Conservation (phyloP, 164 flowering plant species). For the Nymphaea colorata region DNA sequence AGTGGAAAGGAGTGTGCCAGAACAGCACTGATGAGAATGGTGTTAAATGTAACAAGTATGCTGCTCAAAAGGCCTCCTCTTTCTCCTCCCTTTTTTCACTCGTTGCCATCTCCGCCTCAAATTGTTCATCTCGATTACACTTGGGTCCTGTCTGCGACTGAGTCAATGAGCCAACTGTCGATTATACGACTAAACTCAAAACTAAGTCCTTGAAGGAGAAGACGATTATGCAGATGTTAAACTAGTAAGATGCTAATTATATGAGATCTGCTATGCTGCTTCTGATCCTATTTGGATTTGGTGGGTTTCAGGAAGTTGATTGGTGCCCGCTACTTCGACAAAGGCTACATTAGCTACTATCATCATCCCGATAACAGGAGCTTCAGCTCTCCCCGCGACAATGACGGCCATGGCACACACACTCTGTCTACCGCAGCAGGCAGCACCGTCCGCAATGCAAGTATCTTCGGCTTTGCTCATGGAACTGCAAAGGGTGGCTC, state of each 20-base stretch:
- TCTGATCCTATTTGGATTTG: too few relatives aligned
- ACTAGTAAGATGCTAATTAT: too few relatives aligned
- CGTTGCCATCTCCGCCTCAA: too few relatives aligned
- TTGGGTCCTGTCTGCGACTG: too few relatives aligned
- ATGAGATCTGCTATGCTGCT: too few relatives aligned
- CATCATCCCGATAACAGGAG: background rate
- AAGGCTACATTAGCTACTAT: background rate
- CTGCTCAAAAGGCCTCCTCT: background rate
- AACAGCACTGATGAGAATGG: background rate
- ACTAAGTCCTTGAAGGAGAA: too few relatives aligned
- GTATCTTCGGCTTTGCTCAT: constrained; percentile 3
- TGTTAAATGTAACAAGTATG: constrained; percentile 1
- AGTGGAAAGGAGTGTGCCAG: background rate
- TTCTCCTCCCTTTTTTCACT: too few relatives aligned
- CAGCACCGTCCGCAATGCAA: constrained; percentile 6
- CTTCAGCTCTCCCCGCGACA: constrained; percentile 7
- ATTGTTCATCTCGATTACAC: background rate
- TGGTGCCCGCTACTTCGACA: constrained; percentile 12
- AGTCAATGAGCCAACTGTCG: too few relatives aligned
- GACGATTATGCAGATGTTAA: too few relatives aligned
- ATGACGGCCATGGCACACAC: constrained; percentile 16
- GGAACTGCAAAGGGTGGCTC: constrained; percentile 10
- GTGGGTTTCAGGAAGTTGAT: constrained; percentile 9
- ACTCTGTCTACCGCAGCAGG: constrained; percentile 15
- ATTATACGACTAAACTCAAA: too few relatives aligned